Evolutionary conservation across 805 yeast genomes (phyloP).

Genomic region (Brettanomyces custersianus): DNA sequence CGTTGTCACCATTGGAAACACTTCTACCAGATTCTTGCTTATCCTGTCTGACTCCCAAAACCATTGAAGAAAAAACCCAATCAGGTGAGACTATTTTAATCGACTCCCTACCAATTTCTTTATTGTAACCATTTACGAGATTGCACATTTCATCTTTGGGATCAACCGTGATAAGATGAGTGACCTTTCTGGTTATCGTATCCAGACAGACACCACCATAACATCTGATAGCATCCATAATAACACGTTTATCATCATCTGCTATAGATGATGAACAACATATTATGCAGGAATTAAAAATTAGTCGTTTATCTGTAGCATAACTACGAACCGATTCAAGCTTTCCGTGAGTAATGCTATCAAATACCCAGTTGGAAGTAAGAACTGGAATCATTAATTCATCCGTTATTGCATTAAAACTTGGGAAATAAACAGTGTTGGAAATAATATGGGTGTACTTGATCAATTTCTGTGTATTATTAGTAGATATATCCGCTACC

Average conservation of each 20-base stretch:
- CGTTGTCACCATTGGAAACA: background rate
- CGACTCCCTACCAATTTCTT: slow-evolving; percentile 21
- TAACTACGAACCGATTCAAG: slow-evolving; percentile 46
- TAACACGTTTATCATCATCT: slow-evolving; percentile 52
- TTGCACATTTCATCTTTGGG: slow-evolving; percentile 41
- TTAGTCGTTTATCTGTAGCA: slow-evolving; percentile 62
- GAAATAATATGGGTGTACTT: slow-evolving; percentile 42
- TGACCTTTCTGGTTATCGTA: slow-evolving; percentile 56
- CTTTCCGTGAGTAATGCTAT: slow-evolving; percentile 32
- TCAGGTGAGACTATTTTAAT: slow-evolving; percentile 63
- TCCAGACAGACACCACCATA: slow-evolving; percentile 67
- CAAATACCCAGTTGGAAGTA: slow-evolving; percentile 49
- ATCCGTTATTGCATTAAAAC: slow-evolving; percentile 33
- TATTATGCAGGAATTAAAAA: slow-evolving; percentile 53
- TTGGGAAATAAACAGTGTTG: slow-evolving; percentile 41
- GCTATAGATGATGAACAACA: slow-evolving; percentile 44
- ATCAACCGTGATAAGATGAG: slow-evolving; percentile 64
- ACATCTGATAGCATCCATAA: slow-evolving; percentile 58
- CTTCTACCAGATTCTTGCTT: background rate
- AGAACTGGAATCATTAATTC: slow-evolving; percentile 59
- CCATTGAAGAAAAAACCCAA: slow-evolving; percentile 41
- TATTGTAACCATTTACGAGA: slow-evolving; percentile 19
- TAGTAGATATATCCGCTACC: slow-evolving; percentile 8
- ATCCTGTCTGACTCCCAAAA: background rate
- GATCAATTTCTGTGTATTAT: slow-evolving; percentile 9